A percentile compares a stretch with the other conserved stretches of the same genome.
These are phyloP conservation scores for Helicocarpus griseus DNA, from an alignment of 2,329 filamentous ascomycete genomes.

Conservation along the genomic window DNA sequence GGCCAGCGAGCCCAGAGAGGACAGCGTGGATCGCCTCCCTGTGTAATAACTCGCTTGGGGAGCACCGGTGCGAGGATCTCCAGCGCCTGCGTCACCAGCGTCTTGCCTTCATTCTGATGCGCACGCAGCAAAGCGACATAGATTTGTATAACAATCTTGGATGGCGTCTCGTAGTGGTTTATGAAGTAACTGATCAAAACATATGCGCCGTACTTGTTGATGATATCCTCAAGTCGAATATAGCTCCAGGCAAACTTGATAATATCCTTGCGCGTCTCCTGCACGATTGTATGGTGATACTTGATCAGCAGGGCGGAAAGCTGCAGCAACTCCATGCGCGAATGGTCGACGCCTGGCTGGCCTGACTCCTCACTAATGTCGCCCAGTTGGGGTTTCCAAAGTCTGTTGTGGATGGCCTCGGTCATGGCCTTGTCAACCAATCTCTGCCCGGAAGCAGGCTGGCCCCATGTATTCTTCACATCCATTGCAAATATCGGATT, in stretches of 20 bases:
- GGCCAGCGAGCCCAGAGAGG: conserved; percentile 85
- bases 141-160: conserved; percentile 92
- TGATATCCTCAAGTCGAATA: conserved; percentile 94
- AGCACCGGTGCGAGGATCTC: conserved; percentile 93
- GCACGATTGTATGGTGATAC: conserved; percentile 77
- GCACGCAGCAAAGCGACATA: conserved; percentile 85
- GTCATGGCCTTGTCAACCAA: conserved; percentile 81
- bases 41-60: conserved; percentile 62
- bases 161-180: conserved; percentile 87
- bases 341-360: conserved; percentile 85
- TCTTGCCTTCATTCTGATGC: conserved; percentile 88
- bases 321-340: conserved; percentile 89
- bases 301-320: conserved; percentile 92
- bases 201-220: conserved; percentile 98
- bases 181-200: conserved; percentile 98
- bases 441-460: conserved; percentile 50
- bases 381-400: conserved; percentile 83
- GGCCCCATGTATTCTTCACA: conserved; percentile 70
- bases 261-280: conserved; percentile 91
- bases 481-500: conserved; percentile 97
- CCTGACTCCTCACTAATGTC: conserved; percentile 74
- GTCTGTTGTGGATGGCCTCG: conserved; percentile 79
- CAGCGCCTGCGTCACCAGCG: conserved; percentile 84
- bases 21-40: conserved; percentile 54
- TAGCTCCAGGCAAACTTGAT: conserved; percentile 99